These are phyloP conservation scores for Calonectria fujianensis DNA, from an alignment of 2,329 filamentous ascomycete species.

Conservation along the genomic window DNA sequence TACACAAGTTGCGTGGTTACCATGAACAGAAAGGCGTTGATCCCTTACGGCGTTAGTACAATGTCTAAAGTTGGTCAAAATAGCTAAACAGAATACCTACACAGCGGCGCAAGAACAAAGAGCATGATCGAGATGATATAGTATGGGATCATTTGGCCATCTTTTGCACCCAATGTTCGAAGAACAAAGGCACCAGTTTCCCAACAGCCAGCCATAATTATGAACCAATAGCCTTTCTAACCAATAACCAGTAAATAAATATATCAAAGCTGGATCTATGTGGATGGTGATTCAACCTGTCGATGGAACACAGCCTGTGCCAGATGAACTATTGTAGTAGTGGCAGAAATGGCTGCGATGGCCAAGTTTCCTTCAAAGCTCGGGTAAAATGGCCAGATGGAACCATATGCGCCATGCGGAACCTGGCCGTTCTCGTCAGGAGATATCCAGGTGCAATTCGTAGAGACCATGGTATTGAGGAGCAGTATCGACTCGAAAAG, in stretches of 20 bases:
- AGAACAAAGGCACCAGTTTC: neutral
- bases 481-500: too few species aligned
- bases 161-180: too few species aligned
- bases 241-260: too few species aligned
- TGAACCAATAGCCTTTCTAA: neutral
- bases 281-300: neutral
- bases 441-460: neutral
- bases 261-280: neutral
- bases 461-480: neutral
- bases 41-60: neutral
- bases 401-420: neutral
- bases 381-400: slow-evolving; percentile 15
- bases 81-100: neutral
- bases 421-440: neutral
- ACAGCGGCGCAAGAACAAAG: neutral
- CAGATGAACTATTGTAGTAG: neutral
- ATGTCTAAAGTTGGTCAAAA: neutral
- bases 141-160: neutral
- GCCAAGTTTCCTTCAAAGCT: neutral
- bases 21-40: neutral
- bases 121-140: neutral
- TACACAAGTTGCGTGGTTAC: neutral
- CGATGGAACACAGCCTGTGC: neutral
- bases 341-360: neutral
- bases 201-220: neutral